phyloP scores from a whole-genome alignment of 208 protist species.

The Trypanosoma theileri region DNA sequence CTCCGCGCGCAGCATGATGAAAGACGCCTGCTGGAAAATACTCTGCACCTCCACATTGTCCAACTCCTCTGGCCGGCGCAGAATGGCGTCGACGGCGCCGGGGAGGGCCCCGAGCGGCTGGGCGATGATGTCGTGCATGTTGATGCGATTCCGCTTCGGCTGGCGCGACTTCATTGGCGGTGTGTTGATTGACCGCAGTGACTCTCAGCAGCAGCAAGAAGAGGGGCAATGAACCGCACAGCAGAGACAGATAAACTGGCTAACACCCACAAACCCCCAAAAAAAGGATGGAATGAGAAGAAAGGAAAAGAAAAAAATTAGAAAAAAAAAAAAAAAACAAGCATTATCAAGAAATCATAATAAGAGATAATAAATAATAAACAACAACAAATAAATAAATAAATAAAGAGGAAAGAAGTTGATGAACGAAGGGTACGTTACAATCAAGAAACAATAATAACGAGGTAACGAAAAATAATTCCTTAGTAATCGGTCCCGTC shows the following conservation, averaged over 20 bases:
- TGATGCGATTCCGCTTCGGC: conserved; percentile 82
- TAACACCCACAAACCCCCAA: too few relatives aligned
- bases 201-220: not conserved
- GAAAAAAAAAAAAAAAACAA: too few relatives aligned
- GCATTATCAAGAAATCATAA: too few relatives aligned
- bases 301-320: too few relatives aligned
- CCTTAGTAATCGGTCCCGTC: not conserved
- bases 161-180: conserved; percentile 53
- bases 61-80: conserved; percentile 74
- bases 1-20: conserved; percentile 77
- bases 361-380: too few relatives aligned
- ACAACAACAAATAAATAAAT: not conserved
- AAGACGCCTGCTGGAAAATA: conserved; percentile 79
- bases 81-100: conserved; percentile 77
- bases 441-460: conserved; percentile 24
- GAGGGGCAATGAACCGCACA: too few relatives aligned
- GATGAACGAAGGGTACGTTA: conserved; percentile 13
- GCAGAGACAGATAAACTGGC: too few relatives aligned
- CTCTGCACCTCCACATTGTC: conserved; percentile 79
- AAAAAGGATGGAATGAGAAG: too few relatives aligned
- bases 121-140: conserved; percentile 89
- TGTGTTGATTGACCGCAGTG: not conserved
- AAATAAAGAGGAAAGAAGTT: conserved; percentile 9
- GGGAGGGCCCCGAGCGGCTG: conserved; percentile 72
- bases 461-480: conserved; percentile 3